These are phyloP conservation scores for Rauvolfia tetraphylla DNA, from an alignment of 257 asterid species.

Conservation along the genomic window DNA sequence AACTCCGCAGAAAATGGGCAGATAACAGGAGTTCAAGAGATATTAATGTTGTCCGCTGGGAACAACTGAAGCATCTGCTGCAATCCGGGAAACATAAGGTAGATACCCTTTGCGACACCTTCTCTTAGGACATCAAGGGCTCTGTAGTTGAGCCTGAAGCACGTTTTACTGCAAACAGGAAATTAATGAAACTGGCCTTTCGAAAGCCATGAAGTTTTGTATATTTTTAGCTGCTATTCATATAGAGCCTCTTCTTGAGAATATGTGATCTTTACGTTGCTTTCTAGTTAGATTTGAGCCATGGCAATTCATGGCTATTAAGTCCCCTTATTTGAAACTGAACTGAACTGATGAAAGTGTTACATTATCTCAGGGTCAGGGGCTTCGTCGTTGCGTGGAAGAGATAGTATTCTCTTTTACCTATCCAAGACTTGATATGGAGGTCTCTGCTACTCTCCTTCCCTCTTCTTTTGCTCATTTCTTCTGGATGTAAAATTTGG, in stretches of 20 bases:
- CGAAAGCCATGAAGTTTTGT: neutral
- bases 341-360: conserved; percentile 2
- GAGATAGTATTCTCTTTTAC: conserved; percentile 82
- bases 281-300: neutral
- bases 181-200: neutral
- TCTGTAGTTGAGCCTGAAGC: neutral
- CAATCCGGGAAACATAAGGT: conserved; percentile 87
- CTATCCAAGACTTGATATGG: conserved; percentile 93
- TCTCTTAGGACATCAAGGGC: neutral
- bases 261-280: neutral
- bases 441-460: conserved; percentile 43
- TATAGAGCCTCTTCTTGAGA: neutral
- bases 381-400: conserved; percentile 72
- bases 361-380: conserved; percentile 41
- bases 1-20: conserved; percentile 74
- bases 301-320: neutral
- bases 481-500: neutral
- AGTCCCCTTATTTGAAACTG: neutral
- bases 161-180: neutral
- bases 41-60: conserved; percentile 67
- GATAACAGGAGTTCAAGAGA: conserved; percentile 64
- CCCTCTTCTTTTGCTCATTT: neutral
- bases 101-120: neutral
- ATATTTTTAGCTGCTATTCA: neutral
- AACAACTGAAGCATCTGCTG: conserved; percentile 56